A percentile compares a stretch with the other conserved stretches of the same genome.
These are phyloP conservation scores for Cladosporium sp. DNA, from an alignment of 2,329 filamentous ascomycete genomes.

Conservation along the genomic window DNA sequence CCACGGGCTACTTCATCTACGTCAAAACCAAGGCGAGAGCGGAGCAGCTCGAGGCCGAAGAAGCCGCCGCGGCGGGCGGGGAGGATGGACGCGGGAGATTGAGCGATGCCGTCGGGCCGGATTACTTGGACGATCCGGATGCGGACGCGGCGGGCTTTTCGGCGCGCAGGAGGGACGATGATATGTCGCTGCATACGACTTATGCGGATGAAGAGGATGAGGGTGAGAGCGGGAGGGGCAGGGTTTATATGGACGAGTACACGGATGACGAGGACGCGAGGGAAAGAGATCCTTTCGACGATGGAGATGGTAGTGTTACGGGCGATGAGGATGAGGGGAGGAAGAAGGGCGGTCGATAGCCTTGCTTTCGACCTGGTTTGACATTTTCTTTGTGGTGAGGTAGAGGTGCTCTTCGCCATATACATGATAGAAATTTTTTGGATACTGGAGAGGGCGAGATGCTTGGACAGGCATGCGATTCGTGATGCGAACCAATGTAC, in stretches of 20 bases:
- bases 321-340: conserved; percentile 28
- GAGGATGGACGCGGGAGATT: conserved; percentile 25
- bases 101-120: conserved; percentile 25
- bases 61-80: conserved; percentile 33
- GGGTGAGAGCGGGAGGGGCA: too few relatives aligned
- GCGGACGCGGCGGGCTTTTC: conserved; percentile 36
- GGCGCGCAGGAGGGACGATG: conserved; percentile 48
- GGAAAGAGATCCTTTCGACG: conserved; percentile 42
- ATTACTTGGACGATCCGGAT: conserved; percentile 44
- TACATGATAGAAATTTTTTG: too few relatives aligned
- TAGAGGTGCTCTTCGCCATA: too few relatives aligned
- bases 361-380: too few relatives aligned
- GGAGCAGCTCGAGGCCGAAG: conserved; percentile 44
- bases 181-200: conserved; percentile 49
- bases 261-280: conserved; percentile 41
- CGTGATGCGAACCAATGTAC: too few relatives aligned
- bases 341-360: conserved; percentile 17
- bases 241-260: conserved; percentile 38
- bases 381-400: too few relatives aligned
- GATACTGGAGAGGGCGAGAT: too few relatives aligned
- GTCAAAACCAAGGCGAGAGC: conserved; percentile 52
- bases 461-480: too few relatives aligned
- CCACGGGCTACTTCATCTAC: conserved; percentile 84
- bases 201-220: conserved; percentile 50
- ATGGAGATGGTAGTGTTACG: conserved; percentile 37